These are phyloP conservation scores for Acorus calamus DNA, from an alignment of 106 monocot species.

Conservation along the genomic window DNA sequence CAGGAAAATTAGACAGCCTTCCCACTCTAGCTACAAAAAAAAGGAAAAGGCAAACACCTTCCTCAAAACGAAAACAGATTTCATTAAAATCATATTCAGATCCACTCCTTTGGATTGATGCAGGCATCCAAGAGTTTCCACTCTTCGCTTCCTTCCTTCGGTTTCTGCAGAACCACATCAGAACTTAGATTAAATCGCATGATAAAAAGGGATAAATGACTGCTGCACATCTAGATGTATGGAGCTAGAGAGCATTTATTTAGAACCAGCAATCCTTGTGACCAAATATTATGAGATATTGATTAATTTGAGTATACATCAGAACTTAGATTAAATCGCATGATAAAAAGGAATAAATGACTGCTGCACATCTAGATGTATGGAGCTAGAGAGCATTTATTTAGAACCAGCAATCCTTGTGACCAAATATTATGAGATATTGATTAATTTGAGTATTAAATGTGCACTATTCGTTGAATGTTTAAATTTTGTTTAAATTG, in stretches of 20 bases:
- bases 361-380: background rate
- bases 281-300: no score
- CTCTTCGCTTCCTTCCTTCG: slow-evolving; percentile 69
- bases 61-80: background rate
- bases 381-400: background rate
- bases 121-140: slow-evolving; percentile 87
- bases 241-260: background rate
- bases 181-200: background rate
- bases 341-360: background rate
- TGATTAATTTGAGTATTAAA: no score
- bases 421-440: no score
- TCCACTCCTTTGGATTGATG: slow-evolving; percentile 81
- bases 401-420: no score
- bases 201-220: background rate
- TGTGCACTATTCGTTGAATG: no score
- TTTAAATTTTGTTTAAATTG: no score
- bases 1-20: background rate
- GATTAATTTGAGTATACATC: no score
- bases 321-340: background rate
- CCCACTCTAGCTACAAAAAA: slow-evolving; percentile 13
- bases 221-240: background rate
- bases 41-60: background rate
- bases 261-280: no score
- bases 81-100: slow-evolving; percentile 14
- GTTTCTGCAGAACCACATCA: slow-evolving; percentile 30